These are phyloP conservation scores for Darksidea phi DNA, from an alignment of 495 filamentous ascomycete species.

Conservation along the genomic window DNA sequence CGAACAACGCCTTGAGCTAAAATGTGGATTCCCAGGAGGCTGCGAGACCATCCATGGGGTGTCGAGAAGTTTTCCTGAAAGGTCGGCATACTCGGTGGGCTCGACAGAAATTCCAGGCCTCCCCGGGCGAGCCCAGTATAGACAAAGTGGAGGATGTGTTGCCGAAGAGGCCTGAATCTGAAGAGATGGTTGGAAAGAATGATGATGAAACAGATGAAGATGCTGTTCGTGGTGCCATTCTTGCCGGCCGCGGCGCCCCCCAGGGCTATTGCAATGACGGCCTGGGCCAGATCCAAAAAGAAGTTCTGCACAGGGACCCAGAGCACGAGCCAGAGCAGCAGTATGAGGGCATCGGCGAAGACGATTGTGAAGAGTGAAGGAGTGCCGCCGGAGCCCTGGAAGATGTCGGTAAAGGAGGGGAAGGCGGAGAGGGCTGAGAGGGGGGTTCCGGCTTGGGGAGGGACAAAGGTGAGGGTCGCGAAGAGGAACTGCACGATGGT, in stretches of 20 bases:
- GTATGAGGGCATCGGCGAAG: constrained; percentile 75
- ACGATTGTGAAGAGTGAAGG: constrained; percentile 79
- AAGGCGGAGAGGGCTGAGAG: constrained; percentile 51
- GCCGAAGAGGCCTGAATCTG: constrained; percentile 57
- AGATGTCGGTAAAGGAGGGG: constrained; percentile 67
- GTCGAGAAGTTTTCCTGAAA: constrained; percentile 27
- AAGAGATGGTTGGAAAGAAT: constrained; percentile 68
- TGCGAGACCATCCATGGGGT: constrained; percentile 33
- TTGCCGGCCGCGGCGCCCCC: constrained; percentile 80
- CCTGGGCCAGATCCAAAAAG: constrained; percentile 90
- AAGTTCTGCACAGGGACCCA: constrained; percentile 87
- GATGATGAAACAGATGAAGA: constrained; percentile 75
- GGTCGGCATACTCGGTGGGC: constrained; percentile 30
- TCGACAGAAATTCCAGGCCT: constrained; percentile 35
- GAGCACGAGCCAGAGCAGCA: constrained; percentile 83
- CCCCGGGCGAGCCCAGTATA: constrained; percentile 37
- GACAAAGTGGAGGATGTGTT: constrained; percentile 35
- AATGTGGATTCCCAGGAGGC: constrained; percentile 38
- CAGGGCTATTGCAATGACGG: constrained; percentile 89
- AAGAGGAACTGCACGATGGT: constrained; percentile 91
- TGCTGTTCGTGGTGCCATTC: constrained; percentile 59
- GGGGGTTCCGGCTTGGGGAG: constrained; percentile 57
- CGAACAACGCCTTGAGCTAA: constrained; percentile 39
- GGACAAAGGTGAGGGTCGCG: constrained; percentile 89
- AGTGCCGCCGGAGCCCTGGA: constrained; percentile 67